A percentile compares a stretch with the other conserved stretches of the same genome.
Conservation (phyloP, 805 yeast genomes). For the Barnettozyma botsteinii region DNA sequence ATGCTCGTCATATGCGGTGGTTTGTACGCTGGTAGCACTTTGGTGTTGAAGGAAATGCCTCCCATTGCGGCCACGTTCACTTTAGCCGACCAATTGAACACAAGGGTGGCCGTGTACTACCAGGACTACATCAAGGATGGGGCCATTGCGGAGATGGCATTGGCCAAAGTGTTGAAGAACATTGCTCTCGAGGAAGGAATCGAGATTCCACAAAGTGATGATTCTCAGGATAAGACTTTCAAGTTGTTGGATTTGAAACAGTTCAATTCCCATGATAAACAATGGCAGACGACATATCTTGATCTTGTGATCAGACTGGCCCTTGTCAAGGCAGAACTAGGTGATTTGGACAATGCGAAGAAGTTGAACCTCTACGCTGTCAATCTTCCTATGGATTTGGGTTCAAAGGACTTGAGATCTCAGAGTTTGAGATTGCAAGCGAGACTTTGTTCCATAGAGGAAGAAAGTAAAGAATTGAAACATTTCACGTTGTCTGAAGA, state of each 20-base stretch:
- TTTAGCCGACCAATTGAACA: background rate
- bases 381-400: constrained; percentile 27
- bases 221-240: constrained; percentile 17
- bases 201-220: constrained; percentile 14
- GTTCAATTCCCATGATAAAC: constrained; percentile 23
- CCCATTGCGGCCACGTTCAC: constrained; percentile 11
- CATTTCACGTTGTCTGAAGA: constrained; percentile 20
- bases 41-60: constrained; percentile 12
- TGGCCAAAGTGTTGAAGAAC: constrained; percentile 27
- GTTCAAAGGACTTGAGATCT: constrained; percentile 18
- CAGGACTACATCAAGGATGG: constrained; percentile 32
- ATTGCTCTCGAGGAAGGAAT: constrained; percentile 29
- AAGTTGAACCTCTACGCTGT: constrained; percentile 27
- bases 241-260: constrained; percentile 21
- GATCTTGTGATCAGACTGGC: constrained; percentile 38
- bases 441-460: constrained; percentile 23
- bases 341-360: constrained; percentile 24
- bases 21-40: constrained; percentile 4
- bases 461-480: constrained; percentile 9
- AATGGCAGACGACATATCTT: constrained; percentile 30
- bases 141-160: constrained; percentile 29
- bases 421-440: constrained; percentile 34
- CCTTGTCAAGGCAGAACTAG: constrained; percentile 26
- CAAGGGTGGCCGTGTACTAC: constrained; percentile 33
- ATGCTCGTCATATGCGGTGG: constrained; percentile 7